phyloP scores from a whole-genome alignment of 768 basidiomycete genomes.

The Psilocybe cyanescens region DNA sequence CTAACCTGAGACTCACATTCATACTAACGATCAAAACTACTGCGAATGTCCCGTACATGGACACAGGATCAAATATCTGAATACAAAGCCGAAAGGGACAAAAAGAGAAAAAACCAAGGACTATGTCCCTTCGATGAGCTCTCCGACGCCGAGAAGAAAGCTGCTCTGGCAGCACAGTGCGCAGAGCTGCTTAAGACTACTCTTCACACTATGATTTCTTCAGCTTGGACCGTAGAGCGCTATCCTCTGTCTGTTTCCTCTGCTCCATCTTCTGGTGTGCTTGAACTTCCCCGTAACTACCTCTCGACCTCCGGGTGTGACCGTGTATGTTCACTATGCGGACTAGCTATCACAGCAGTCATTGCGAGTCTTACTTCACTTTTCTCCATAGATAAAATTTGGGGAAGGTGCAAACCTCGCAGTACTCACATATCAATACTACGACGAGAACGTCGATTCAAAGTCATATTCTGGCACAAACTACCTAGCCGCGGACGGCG shows the following conservation, averaged over 20 bases:
- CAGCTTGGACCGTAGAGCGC: slow-evolving; percentile 1
- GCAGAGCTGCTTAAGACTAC: not conserved
- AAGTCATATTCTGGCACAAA: not conserved
- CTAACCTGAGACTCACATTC: no score
- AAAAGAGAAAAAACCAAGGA: slow-evolving; percentile 2
- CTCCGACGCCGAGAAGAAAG: not conserved
- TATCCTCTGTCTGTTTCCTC: no score
- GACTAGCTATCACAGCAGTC: no score
- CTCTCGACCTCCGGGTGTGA: not conserved
- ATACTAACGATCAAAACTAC: no score
- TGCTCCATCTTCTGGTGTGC: no score
- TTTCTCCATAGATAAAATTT: not conserved
- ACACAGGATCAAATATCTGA: not conserved
- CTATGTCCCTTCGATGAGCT: slow-evolving; percentile 2
- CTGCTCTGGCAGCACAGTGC: not conserved
- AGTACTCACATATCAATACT: slow-evolving; percentile 1
- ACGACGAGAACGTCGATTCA: slow-evolving; percentile 1
- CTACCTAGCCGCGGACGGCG: not conserved
- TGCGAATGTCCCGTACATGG: slow-evolving; percentile 1
- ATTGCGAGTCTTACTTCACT: no score
- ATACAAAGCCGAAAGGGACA: slow-evolving; percentile 1
- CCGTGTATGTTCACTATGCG: no score
- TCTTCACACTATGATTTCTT: not conserved
- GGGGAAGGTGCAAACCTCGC: not conserved
- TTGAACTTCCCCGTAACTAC: not conserved